phyloP scores from a whole-genome alignment of 1,139 yeast genomes.

The Geotrichum reessii region DNA sequence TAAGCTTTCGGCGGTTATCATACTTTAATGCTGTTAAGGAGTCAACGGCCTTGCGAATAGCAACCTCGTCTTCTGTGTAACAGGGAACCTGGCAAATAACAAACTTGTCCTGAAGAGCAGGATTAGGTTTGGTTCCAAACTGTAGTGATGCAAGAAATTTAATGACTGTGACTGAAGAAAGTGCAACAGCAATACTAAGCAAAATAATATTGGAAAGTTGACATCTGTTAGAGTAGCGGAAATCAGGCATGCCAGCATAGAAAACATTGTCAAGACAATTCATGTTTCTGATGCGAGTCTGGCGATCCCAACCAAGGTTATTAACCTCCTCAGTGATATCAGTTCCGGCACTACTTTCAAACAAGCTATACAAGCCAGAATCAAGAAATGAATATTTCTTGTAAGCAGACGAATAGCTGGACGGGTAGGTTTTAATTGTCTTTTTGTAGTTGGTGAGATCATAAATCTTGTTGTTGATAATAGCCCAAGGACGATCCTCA shows the following conservation, averaged over 20 bases:
- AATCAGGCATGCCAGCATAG: slow-evolving; percentile 35
- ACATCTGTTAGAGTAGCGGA: slow-evolving; percentile 38
- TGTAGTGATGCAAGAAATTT: slow-evolving; percentile 39
- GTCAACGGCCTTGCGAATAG: slow-evolving; percentile 39
- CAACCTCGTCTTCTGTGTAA: slow-evolving; percentile 40
- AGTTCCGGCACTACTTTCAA: slow-evolving; percentile 33
- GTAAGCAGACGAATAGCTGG: slow-evolving; percentile 22
- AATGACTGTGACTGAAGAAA: slow-evolving; percentile 37
- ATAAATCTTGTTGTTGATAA: slow-evolving; percentile 35
- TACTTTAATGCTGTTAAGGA: slow-evolving; percentile 38
- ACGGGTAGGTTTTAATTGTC: slow-evolving; percentile 28
- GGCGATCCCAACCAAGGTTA: slow-evolving; percentile 24
- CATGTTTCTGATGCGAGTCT: slow-evolving; percentile 30
- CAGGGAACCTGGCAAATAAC: slow-evolving; percentile 42
- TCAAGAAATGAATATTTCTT: slow-evolving; percentile 35
- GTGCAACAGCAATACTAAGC: slow-evolving; percentile 36
- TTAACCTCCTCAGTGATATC: slow-evolving; percentile 37
- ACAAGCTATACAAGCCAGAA: slow-evolving; percentile 29
- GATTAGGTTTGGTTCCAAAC: slow-evolving; percentile 35
- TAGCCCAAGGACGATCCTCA: slow-evolving; percentile 30
- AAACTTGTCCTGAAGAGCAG: slow-evolving; percentile 38
- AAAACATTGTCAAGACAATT: slow-evolving; percentile 37
- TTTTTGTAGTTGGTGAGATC: slow-evolving; percentile 38
- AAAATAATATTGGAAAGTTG: slow-evolving; percentile 39
- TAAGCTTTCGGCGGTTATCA: slow-evolving; percentile 38